Evolutionary conservation across 129 eudicot genomes (phyloP).

Genomic region (Pulicaria dysenterica): DNA sequence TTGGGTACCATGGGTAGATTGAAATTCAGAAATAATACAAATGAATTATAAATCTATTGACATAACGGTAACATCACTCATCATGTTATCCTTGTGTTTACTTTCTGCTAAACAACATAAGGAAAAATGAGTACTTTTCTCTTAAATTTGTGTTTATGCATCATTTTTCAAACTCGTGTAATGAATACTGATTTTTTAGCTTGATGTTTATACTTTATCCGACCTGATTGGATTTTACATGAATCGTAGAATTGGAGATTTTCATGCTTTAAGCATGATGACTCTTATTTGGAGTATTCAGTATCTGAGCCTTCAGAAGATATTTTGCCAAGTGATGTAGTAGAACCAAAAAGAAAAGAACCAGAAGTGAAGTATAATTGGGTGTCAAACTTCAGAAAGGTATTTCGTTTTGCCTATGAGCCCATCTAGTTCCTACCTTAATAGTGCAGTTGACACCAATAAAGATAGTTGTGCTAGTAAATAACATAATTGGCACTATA

Average conservation of each 20-base stretch:
- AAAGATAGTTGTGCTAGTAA: not conserved
- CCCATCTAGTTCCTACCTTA: slow-evolving; percentile 18
- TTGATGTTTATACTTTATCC: slow-evolving; percentile 6
- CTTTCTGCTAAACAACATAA: not conserved
- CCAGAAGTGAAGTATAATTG: slow-evolving; percentile 42
- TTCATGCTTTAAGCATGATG: slow-evolving; percentile 58
- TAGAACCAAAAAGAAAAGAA: slow-evolving; percentile 32
- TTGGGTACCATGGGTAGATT: not conserved
- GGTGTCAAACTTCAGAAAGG: slow-evolving; percentile 45
- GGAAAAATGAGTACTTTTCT: not conserved
- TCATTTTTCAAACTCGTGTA: not conserved
- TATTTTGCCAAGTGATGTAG: slow-evolving; percentile 39
- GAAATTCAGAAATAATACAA: not conserved
- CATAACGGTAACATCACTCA: not conserved
- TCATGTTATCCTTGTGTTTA: not conserved
- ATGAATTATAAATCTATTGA: slow-evolving; percentile 8
- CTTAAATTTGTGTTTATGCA: not conserved
- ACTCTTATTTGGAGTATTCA: slow-evolving; percentile 34
- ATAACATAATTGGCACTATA: slow-evolving; percentile 16
- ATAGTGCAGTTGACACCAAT: slow-evolving; percentile 3
- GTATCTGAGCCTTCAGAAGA: slow-evolving; percentile 37
- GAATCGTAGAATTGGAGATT: slow-evolving; percentile 49
- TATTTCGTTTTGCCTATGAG: not conserved
- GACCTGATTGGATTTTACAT: not conserved
- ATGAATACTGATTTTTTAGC: not conserved